Evolutionary conservation across 257 asterid species (phyloP).

Genomic region (Primulina tabacum): DNA sequence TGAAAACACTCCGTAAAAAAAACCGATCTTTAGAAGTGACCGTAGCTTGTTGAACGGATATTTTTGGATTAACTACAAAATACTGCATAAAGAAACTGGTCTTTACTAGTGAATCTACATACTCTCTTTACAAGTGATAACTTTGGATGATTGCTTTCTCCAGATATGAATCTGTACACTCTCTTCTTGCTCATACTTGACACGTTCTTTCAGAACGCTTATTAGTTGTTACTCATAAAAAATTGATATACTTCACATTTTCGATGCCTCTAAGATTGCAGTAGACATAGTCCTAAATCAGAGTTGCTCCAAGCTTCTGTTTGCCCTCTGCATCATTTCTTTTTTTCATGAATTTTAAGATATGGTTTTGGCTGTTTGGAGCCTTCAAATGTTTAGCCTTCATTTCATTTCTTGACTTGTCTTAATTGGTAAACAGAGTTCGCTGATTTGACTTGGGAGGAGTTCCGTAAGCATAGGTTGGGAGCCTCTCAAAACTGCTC

Average conservation of each 20-base stretch:
- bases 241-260: background rate
- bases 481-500: conserved; percentile 99
- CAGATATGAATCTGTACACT: background rate
- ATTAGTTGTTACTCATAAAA: background rate
- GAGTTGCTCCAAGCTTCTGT: background rate
- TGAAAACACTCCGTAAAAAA: background rate
- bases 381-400: background rate
- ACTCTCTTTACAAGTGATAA: background rate
- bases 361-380: background rate
- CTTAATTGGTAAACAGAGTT: conserved; percentile 46
- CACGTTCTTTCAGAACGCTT: background rate
- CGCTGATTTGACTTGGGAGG: conserved; percentile 94
- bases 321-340: background rate
- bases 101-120: background rate
- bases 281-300: background rate
- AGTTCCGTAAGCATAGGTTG: conserved; percentile 62
- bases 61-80: background rate
- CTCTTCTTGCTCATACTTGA: background rate
- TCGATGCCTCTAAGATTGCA: background rate
- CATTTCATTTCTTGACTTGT: background rate
- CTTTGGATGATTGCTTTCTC: background rate
- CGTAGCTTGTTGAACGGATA: background rate
- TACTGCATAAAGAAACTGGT: background rate
- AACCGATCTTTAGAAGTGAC: too few species aligned
- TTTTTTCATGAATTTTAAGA: background rate